Conservation (phyloP, 2,329 filamentous ascomycete genomes). For the Exophiala viscosa region DNA sequence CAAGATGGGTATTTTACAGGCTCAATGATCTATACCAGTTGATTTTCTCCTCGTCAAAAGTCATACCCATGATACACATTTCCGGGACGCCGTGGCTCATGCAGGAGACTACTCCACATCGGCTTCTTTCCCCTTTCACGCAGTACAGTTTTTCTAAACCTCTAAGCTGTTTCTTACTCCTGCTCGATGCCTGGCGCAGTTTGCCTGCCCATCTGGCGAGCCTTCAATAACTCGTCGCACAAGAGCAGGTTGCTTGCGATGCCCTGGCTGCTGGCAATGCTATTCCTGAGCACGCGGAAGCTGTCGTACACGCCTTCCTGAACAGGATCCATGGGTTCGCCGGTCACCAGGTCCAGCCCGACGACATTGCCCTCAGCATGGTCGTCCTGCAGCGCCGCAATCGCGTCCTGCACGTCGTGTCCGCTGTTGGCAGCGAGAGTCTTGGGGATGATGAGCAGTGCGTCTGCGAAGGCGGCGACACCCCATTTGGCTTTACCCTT, state of each 20-base stretch:
- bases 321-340: constrained; percentile 91
- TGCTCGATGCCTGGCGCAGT: constrained; percentile 36
- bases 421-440: constrained; percentile 93
- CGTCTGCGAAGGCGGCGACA: constrained; percentile 91
- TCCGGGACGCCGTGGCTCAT: constrained; percentile 10
- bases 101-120: not conserved
- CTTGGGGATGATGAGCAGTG: constrained; percentile 92
- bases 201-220: constrained; percentile 76
- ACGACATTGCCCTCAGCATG: constrained; percentile 77
- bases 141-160: too few relatives aligned
- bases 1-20: not conserved
- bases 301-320: constrained; percentile 93
- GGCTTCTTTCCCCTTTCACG: not conserved
- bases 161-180: constrained; percentile 1
- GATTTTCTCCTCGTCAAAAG: not conserved
- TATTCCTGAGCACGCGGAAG: constrained; percentile 90
- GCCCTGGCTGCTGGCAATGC: constrained; percentile 85
- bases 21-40: not conserved
- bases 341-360: constrained; percentile 79
- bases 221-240: constrained; percentile 96
- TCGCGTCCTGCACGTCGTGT: constrained; percentile 91
- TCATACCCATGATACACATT: not conserved
- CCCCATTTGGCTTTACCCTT: constrained; percentile 98
- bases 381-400: constrained; percentile 84
- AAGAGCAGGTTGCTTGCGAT: constrained; percentile 93